phyloP scores from a whole-genome alignment of 2,329 filamentous ascomycete species.

The Tolypocladium pustulatum region DNA sequence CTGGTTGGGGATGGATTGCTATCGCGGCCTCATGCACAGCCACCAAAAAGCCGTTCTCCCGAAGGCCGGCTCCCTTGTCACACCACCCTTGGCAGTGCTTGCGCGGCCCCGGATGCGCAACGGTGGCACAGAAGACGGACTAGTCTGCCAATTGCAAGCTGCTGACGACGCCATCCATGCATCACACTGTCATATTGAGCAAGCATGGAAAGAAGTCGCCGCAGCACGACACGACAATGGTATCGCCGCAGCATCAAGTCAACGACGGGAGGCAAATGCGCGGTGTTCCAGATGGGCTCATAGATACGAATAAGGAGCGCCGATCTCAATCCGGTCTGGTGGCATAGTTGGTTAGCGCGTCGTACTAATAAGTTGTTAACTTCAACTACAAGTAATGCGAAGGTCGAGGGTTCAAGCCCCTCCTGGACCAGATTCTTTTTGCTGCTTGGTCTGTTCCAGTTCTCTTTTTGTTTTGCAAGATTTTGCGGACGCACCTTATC shows the following conservation, averaged over 20 bases:
- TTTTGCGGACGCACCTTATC: too few relatives aligned
- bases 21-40: neutral
- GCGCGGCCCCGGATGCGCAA: neutral
- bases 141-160: neutral
- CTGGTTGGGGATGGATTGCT: neutral
- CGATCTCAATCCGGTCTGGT: neutral
- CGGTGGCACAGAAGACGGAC: neutral
- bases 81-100: neutral
- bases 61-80: neutral
- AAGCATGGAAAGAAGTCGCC: neutral
- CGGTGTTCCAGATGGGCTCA: neutral
- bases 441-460: neutral
- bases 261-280: too few relatives aligned
- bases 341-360: constrained; percentile 1
- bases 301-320: neutral
- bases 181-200: neutral
- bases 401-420: constrained; percentile 1
- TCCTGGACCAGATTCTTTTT: neutral
- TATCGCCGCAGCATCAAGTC: too few relatives aligned
- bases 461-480: neutral
- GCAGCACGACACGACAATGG: neutral
- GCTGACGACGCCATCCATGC: neutral
- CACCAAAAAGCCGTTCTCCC: neutral
- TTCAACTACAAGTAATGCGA: neutral
- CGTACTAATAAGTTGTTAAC: neutral